These are phyloP conservation scores for Citrus reticulata DNA, from an alignment of 345 rosid genomes.

Conservation along the genomic window DNA sequence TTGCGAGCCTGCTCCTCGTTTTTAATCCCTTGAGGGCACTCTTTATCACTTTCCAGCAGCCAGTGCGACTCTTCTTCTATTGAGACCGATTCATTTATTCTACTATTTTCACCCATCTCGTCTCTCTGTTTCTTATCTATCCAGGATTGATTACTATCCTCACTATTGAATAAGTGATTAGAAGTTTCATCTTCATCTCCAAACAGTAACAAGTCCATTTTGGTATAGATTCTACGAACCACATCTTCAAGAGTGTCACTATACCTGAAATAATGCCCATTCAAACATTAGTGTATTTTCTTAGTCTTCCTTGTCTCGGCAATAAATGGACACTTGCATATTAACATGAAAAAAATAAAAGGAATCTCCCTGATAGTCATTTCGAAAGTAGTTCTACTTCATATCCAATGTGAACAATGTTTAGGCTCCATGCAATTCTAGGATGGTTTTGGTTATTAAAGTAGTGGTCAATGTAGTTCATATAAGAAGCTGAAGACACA, in stretches of 20 bases:
- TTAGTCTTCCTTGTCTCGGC: neutral
- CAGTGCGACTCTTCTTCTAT: constrained; percentile 29
- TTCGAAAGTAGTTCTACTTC: neutral
- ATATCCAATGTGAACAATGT: neutral
- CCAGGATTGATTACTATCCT: constrained; percentile 63
- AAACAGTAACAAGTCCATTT: constrained; percentile 73
- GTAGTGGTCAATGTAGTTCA: neutral
- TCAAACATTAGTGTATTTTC: neutral
- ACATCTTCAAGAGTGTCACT: constrained; percentile 50
- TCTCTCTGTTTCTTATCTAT: constrained; percentile 36
- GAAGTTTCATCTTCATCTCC: constrained; percentile 56
- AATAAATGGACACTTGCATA: neutral
- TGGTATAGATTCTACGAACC: constrained; percentile 58
- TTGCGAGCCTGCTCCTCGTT: constrained; percentile 36
- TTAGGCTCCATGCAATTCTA: neutral
- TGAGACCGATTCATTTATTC: constrained; percentile 22
- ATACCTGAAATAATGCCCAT: constrained; percentile 48
- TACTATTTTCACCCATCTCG: constrained; percentile 23
- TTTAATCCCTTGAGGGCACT: constrained; percentile 19
- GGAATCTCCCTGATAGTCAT: neutral
- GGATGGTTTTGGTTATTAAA: neutral
- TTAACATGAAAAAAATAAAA: neutral
- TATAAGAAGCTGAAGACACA: neutral
- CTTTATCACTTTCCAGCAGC: constrained; percentile 22
- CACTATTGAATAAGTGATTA: constrained; percentile 54